phyloP scores from a whole-genome alignment of 805 yeast genomes.

The Candida schatavii region DNA sequence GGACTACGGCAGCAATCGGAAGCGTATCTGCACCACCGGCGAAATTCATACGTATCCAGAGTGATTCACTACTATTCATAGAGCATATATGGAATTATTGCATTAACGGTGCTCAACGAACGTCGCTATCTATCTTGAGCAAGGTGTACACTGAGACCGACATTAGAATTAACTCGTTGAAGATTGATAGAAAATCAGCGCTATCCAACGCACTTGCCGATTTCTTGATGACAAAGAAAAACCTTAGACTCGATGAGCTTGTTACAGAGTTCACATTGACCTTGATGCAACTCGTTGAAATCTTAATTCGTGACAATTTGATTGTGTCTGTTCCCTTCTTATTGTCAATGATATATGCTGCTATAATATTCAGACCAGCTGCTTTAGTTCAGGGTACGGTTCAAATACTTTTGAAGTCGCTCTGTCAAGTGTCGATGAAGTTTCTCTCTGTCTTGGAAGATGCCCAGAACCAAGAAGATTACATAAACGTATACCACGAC shows the following conservation, averaged over 20 bases:
- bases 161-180: conserved; percentile 13
- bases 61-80: conserved; percentile 31
- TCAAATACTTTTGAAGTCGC: conserved; percentile 11
- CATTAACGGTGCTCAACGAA: conserved; percentile 33
- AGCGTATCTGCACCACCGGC: conserved; percentile 6
- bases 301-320: conserved; percentile 24
- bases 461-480: conserved; percentile 24
- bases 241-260: conserved; percentile 49
- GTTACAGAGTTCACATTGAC: conserved; percentile 36
- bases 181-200: conserved; percentile 28
- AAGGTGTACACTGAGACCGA: conserved; percentile 28
- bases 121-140: conserved; percentile 29
- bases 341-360: conserved; percentile 52
- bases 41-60: conserved; percentile 23
- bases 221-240: conserved; percentile 42
- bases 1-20: conserved; percentile 1
- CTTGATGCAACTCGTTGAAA: conserved; percentile 23
- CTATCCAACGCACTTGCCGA: conserved; percentile 35
- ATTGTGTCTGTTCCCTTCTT: conserved; percentile 57
- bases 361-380: conserved; percentile 57
- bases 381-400: conserved; percentile 47
- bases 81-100: conserved; percentile 36
- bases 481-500: conserved; percentile 22
- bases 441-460: conserved; percentile 27
- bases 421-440: conserved; percentile 16